Evolutionary conservation across 192 early-diverging fungal species (phyloP).

Genomic region (Gaertneriomyces sp.): DNA sequence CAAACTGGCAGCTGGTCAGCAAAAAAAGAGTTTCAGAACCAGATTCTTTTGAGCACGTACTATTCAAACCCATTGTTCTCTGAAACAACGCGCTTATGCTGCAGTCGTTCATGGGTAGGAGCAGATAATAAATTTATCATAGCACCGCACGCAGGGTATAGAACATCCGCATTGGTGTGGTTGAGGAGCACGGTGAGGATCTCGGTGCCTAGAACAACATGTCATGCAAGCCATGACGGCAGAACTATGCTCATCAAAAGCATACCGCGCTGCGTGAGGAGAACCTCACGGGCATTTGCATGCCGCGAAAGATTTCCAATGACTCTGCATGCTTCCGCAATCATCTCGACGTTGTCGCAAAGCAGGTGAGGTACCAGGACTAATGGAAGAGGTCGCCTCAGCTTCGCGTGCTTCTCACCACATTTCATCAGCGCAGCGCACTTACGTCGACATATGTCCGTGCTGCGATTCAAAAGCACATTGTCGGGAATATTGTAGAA

Average conservation of each 20-base stretch:
- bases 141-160: constrained; percentile 41
- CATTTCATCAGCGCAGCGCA: constrained; percentile 16
- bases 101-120: neutral
- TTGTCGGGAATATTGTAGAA: constrained; percentile 34
- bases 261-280: constrained; percentile 11
- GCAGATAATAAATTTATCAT: constrained; percentile 34
- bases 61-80: constrained; percentile 22
- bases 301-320: constrained; percentile 39
- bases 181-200: constrained; percentile 40
- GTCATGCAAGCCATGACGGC: neutral
- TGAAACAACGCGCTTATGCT: constrained; percentile 2
- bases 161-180: constrained; percentile 29
- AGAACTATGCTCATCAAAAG: neutral
- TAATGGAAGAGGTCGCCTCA: neutral
- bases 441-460: constrained; percentile 34
- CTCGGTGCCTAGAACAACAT: constrained; percentile 33
- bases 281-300: constrained; percentile 12
- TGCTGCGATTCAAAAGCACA: constrained; percentile 15
- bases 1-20: constrained; percentile 15
- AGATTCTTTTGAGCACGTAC: constrained; percentile 8
- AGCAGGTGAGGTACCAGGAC: constrained; percentile 39
- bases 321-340: constrained; percentile 36
- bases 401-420: neutral
- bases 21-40: neutral
- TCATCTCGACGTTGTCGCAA: constrained; percentile 36